These are phyloP conservation scores for Cladosporium sp. DNA, from an alignment of 2,329 filamentous ascomycete genomes.

Conservation along the genomic window DNA sequence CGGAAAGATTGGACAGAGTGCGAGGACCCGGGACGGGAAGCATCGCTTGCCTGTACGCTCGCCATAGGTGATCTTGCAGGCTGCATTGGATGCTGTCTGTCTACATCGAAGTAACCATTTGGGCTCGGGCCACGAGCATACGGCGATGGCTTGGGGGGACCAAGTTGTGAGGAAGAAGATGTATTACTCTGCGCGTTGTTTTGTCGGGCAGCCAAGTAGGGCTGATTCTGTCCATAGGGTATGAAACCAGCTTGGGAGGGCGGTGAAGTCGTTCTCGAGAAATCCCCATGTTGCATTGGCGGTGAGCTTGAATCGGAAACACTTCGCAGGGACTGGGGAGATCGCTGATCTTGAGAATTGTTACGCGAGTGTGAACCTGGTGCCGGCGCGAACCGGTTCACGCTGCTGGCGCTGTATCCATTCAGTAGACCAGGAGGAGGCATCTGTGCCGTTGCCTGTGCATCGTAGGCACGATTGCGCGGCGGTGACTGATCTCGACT, in stretches of 20 bases:
- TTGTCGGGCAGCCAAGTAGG: background rate
- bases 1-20: constrained; percentile 12
- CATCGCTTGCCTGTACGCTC: background rate
- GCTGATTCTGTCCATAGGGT: background rate
- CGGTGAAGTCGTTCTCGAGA: constrained; percentile 5
- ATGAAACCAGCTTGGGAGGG: background rate
- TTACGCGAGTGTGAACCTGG: constrained; percentile 3
- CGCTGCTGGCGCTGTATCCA: constrained; percentile 17
- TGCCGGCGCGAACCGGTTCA: constrained; percentile 13
- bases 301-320: background rate
- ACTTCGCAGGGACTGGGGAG: background rate
- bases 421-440: constrained; percentile 12
- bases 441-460: background rate
- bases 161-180: constrained; percentile 8
- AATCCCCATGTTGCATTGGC: background rate
- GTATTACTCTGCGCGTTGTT: background rate
- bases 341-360: background rate
- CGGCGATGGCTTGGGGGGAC: constrained; percentile 5
- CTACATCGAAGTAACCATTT: constrained; percentile 7
- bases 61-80: background rate
- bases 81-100: background rate
- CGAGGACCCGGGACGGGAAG: constrained; percentile 7
- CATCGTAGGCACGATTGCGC: constrained; percentile 18
- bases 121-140: constrained; percentile 13
- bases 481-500: constrained; percentile 25